Evolutionary conservation across 2,329 filamentous ascomycete species (phyloP), one percentile per base, ranked within the genome.

Genomic region (Rutstroemia sp.): DNA sequence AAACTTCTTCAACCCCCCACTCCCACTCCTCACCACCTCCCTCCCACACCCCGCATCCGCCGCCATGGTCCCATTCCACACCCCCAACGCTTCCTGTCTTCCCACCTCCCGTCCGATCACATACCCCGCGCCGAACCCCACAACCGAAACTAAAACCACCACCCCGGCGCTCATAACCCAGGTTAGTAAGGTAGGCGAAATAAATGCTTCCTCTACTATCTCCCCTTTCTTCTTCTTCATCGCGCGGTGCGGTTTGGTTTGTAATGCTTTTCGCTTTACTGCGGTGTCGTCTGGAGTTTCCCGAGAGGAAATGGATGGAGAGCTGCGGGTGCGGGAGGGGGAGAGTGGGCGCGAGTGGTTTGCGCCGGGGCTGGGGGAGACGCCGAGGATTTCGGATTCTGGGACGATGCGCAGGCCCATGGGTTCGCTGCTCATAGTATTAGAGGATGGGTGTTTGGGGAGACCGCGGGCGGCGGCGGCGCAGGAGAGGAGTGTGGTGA

Each of bases 401-500:
- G 80, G 78, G 16, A 84, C 76, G 19, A 86, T 73, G 16, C 80
- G 76, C 42, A 86, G 68, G 58, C 80, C 79, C 70, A 85, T 77
- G 1, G 67, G 66, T 45, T 67, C 63, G 30, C 63, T 66, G 27
- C 57, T 59, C 2, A 58, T 57, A 2, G 23, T 9, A 6, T 34
- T 42, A 61, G 50, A 70, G 65, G 47, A 65, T 57, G 51, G 68
- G 63, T 76, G 74, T 68, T 94, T 96, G 0, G 87, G 83, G 16
- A 94, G 76, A 4, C 88, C 87, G 45, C 94, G 82, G 1, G 92
- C 94, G 0, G 92, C 94, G 0, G 92, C 94, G 3, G 92, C 91
- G 0, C 91, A 92, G 66, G 92, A 96, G 12, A 99, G 81, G 12
- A 99, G 79, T 0, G 94, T 97, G 0, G 91, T 96, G n/a, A 99